Conservation (phyloP, 768 basidiomycete species). For the Amanita rubescens region DNA sequence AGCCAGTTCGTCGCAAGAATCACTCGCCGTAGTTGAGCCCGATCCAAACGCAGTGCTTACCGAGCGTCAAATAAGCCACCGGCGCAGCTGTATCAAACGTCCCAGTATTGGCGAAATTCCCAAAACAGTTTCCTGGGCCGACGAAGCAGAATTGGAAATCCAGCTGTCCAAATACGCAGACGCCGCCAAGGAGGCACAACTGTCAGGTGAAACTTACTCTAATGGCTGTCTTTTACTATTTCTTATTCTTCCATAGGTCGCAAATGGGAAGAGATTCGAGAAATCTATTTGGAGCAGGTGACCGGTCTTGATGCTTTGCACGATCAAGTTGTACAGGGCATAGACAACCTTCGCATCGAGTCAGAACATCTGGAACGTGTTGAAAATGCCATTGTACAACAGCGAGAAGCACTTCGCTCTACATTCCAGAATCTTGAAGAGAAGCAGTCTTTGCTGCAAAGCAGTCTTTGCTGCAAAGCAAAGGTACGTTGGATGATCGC, state of each 20-base stretch:
- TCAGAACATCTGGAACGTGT: conserved; percentile 36
- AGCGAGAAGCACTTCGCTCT: conserved; percentile 29
- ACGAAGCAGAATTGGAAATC: conserved; percentile 51
- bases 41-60: not conserved
- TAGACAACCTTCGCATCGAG: conserved; percentile 36
- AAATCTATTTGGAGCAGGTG: conserved; percentile 56
- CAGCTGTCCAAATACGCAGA: conserved; percentile 44
- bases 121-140: conserved; percentile 74
- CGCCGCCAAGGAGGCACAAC: conserved; percentile 31
- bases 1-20: conserved; percentile 6
- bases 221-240: not conserved
- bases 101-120: conserved; percentile 45
- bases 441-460: conserved; percentile 33
- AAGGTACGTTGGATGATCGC: conserved; percentile 26
- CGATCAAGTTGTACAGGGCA: conserved; percentile 40
- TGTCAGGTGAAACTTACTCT: conserved; percentile 23
- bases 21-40: not conserved
- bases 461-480: conserved; percentile 31
- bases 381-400: conserved; percentile 33
- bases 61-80: conserved; percentile 31
- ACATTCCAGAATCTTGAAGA: conserved; percentile 37
- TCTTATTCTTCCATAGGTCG: conserved; percentile 30
- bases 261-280: conserved; percentile 53
- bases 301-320: conserved; percentile 50
- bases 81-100: conserved; percentile 62